Evolutionary conservation across 768 basidiomycete genomes (phyloP).

Genomic region (Lanmaoa rubissima): DNA sequence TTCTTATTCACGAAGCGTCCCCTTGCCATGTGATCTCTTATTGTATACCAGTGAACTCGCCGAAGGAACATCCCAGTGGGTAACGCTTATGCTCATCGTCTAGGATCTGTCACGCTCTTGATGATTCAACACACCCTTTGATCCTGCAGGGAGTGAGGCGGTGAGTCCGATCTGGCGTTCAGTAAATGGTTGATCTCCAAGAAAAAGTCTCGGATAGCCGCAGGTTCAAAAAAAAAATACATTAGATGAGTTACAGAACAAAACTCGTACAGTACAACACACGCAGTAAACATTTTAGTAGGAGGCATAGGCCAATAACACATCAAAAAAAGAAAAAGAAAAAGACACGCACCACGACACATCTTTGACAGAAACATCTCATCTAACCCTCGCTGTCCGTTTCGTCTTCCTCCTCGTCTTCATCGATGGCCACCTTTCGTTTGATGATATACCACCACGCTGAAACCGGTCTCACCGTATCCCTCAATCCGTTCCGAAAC

Average conservation of each 20-base stretch:
- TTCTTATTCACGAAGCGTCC: too few relatives aligned
- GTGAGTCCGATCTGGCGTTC: neutral
- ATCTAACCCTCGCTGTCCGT: neutral
- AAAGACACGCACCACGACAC: neutral
- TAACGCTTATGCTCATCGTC: too few relatives aligned
- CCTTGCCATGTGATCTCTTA: too few relatives aligned
- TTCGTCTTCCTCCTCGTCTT: neutral
- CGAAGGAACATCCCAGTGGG: too few relatives aligned
- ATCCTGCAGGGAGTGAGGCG: neutral
- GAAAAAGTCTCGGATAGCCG: neutral
- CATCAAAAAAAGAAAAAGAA: neutral
- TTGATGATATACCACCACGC: constrained; percentile 34
- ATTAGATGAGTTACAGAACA: neutral
- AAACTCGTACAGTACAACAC: too few relatives aligned
- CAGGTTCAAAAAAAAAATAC: neutral
- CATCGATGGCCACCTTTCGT: neutral
- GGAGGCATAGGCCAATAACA: neutral
- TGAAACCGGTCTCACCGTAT: constrained; percentile 30
- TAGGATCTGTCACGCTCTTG: too few relatives aligned
- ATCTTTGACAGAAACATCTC: neutral
- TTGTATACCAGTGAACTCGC: too few relatives aligned
- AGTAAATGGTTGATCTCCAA: neutral
- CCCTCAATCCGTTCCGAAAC: constrained; percentile 31
- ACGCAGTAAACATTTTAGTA: neutral
- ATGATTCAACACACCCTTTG: too few relatives aligned